phyloP scores from a whole-genome alignment of 768 basidiomycete species.

The Auriscalpium orientale region DNA sequence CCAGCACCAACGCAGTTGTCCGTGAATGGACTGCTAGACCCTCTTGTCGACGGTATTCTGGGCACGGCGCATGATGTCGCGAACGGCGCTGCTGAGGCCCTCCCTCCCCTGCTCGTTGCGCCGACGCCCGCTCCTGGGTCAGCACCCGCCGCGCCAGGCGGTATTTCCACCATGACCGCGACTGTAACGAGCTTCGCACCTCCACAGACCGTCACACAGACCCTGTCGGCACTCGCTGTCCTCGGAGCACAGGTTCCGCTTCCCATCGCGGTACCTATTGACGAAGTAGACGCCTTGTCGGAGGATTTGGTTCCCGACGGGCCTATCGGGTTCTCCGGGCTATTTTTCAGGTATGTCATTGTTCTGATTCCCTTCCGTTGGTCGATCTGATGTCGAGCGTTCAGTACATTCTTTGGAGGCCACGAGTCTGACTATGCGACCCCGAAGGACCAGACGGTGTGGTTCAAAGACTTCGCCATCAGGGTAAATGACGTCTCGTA shows the following conservation, averaged over 20 bases:
- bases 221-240: not conserved
- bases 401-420: conserved; percentile 73
- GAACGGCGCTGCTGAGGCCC: not conserved
- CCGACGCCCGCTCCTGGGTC: not conserved
- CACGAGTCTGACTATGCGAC: conserved; percentile 60
- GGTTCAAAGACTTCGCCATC: conserved; percentile 68
- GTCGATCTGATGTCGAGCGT: not conserved
- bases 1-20: not conserved
- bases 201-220: not conserved
- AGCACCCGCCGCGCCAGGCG: not conserved
- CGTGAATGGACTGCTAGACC: not conserved
- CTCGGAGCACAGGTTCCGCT: no score
- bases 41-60: not conserved
- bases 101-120: not conserved
- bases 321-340: conserved; percentile 32
- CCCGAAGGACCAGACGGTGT: conserved; percentile 65
- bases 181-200: not conserved
- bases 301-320: not conserved
- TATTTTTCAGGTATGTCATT: conserved; percentile 65
- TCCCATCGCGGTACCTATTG: no score
- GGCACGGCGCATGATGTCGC: not conserved
- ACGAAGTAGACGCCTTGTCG: no score
- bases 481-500: conserved; percentile 12
- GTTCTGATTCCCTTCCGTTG: not conserved
- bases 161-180: not conserved